Conservation (phyloP, 116 monocot species). For the Papilionanthe hybrid region DNA sequence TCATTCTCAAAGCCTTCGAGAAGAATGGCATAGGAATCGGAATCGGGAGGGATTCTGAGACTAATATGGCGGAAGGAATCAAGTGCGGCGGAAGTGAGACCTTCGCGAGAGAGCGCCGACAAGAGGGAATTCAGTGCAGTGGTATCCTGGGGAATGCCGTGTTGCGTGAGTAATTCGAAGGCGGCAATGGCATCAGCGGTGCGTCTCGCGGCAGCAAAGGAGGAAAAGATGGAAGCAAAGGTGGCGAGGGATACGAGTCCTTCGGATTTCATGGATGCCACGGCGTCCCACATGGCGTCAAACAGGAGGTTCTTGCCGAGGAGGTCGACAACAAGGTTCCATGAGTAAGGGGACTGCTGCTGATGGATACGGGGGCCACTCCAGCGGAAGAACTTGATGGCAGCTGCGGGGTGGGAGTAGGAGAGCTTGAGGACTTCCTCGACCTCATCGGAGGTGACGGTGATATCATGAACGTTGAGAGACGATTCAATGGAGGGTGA, state of each 20-base stretch:
- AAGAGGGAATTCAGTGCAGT: constrained; percentile 67
- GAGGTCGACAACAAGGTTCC: constrained; percentile 74
- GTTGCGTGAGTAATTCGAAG: constrained; percentile 32
- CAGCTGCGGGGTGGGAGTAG: constrained; percentile 50
- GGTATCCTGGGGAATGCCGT: constrained; percentile 32
- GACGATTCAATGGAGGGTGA: constrained; percentile 17
- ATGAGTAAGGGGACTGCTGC: constrained; percentile 52
- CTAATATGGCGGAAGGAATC: constrained; percentile 10
- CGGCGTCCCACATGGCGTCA: constrained; percentile 65
- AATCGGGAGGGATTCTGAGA: constrained; percentile 24
- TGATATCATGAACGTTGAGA: constrained; percentile 27
- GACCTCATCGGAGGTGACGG: constrained; percentile 34
- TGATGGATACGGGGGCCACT: constrained; percentile 19
- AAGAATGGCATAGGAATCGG: constrained; percentile 60
- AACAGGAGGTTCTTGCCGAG: constrained; percentile 67
- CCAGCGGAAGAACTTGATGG: constrained; percentile 63
- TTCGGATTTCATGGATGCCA: constrained; percentile 33
- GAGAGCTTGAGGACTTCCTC: constrained; percentile 63
- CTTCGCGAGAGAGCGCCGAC: constrained; percentile 50
- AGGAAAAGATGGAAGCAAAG: constrained; percentile 63
- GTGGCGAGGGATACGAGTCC: constrained; percentile 56
- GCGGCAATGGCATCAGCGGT: constrained; percentile 26
- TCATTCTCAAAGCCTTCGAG: constrained; percentile 70
- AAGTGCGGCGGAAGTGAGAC: constrained; percentile 18
- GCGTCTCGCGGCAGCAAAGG: constrained; percentile 23